phyloP scores from a whole-genome alignment of 148 eudicot species.

The Diospyros lotus region DNA sequence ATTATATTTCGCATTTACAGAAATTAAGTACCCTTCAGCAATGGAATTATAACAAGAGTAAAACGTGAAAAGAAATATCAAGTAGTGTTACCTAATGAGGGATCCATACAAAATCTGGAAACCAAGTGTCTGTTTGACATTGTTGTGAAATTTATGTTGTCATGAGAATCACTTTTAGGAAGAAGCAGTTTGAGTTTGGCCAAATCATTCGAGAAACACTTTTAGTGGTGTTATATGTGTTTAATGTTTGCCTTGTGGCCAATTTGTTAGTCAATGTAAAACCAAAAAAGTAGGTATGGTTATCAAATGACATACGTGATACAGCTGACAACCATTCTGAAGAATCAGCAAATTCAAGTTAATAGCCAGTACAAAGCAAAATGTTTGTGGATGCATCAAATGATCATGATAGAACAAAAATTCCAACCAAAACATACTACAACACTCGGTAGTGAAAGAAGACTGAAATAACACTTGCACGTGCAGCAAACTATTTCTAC shows the following conservation, averaged over 20 bases:
- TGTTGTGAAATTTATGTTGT: too few relatives aligned
- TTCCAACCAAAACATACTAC: background rate
- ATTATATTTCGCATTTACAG: background rate
- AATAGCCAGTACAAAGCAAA: background rate
- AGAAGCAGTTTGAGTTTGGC: too few relatives aligned
- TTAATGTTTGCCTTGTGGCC: background rate
- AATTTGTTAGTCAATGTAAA: background rate
- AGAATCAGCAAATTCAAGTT: background rate
- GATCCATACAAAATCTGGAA: background rate
- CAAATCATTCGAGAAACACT: too few relatives aligned
- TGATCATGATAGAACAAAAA: background rate
- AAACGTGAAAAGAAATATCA: background rate
- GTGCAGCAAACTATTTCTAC: background rate
- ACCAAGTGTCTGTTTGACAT: background rate
- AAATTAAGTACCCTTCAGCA: background rate
- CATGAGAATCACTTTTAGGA: too few relatives aligned
- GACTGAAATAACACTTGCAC: too few relatives aligned
- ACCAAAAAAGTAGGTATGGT: background rate
- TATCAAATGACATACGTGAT: background rate
- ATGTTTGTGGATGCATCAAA: background rate
- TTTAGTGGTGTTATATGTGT: too few relatives aligned
- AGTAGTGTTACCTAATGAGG: background rate
- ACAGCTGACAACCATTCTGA: background rate
- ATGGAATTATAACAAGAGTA: background rate
- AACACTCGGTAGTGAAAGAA: background rate